phyloP scores from a whole-genome alignment of 208 protist genomes.

The Trypanosoma cruzi region DNA sequence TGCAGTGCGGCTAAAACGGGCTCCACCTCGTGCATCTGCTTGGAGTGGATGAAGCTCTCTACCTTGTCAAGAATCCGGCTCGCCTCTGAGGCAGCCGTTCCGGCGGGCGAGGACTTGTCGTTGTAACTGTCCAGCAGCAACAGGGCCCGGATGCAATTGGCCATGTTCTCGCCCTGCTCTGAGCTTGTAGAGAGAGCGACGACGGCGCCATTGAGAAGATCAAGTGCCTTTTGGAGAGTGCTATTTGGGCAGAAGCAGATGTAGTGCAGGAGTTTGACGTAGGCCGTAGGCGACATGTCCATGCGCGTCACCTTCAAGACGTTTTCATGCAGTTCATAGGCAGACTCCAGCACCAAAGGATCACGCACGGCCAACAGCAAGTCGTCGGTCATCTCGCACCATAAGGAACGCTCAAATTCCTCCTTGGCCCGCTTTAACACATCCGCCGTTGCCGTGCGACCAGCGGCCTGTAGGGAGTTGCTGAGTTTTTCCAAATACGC shows the following conservation, averaged over 20 bases:
- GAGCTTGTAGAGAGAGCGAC: slow-evolving; percentile 46
- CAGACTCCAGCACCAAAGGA: slow-evolving; percentile 52
- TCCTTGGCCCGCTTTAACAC: slow-evolving; percentile 37
- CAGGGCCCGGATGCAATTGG: slow-evolving; percentile 82
- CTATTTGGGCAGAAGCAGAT: slow-evolving; percentile 73
- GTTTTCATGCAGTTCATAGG: slow-evolving; percentile 80
- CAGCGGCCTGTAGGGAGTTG: slow-evolving; percentile 33
- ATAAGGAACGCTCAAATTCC: slow-evolving; percentile 55
- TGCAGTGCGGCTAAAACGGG: slow-evolving; percentile 76
- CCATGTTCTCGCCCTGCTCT: slow-evolving; percentile 61
- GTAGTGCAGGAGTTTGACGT: slow-evolving; percentile 81
- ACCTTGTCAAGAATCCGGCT: slow-evolving; percentile 77
- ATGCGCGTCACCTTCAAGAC: slow-evolving; percentile 65
- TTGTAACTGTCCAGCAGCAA: slow-evolving; percentile 65
- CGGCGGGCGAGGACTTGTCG: slow-evolving; percentile 29
- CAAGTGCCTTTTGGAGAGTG: slow-evolving; percentile 62
- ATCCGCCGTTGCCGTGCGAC: slow-evolving; percentile 40
- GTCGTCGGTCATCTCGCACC: slow-evolving; percentile 74
- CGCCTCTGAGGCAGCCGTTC: slow-evolving; percentile 55
- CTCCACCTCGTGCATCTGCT: slow-evolving; percentile 90
- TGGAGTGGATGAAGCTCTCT: slow-evolving; percentile 56
- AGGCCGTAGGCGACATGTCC: slow-evolving; percentile 85
- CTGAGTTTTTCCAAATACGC: slow-evolving; percentile 54
- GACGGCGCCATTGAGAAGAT: slow-evolving; percentile 65
- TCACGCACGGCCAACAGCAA: slow-evolving; percentile 69